Percentiles rank a stretch among this genome's conserved stretches.
Evolutionary conservation across 345 rosid species (phyloP).

Genomic region (Acer yangbiense): DNA sequence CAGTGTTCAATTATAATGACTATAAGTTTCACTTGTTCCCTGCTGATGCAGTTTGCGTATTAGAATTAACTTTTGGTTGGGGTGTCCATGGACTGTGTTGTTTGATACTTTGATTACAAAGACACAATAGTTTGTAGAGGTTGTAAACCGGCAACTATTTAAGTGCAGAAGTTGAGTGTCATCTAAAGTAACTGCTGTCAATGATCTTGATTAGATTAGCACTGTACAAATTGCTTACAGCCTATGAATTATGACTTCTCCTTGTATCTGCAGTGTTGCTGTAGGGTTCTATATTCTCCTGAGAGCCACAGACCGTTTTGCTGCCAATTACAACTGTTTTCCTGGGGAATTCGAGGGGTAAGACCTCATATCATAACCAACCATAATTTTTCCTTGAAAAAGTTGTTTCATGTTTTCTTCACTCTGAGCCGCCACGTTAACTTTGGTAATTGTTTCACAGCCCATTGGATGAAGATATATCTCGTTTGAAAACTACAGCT

Average conservation of each 20-base stretch:
- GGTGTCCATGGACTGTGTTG: neutral
- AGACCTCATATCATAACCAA: conserved; percentile 16
- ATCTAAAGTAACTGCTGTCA: neutral
- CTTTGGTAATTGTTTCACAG: conserved; percentile 35
- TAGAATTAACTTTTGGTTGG: neutral
- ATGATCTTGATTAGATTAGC: neutral
- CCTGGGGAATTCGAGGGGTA: conserved; percentile 98
- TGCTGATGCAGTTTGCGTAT: neutral
- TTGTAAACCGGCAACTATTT: neutral
- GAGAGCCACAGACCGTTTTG: conserved; percentile 84
- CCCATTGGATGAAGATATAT: conserved; percentile 87
- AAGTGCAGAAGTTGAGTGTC: neutral
- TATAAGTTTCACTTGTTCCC: neutral
- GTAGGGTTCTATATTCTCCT: conserved; percentile 84
- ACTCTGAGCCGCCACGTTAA: conserved; percentile 5
- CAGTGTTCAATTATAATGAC: neutral
- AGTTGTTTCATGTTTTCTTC: too few species aligned
- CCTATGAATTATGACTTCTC: neutral
- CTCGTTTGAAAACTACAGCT: conserved; percentile 74
- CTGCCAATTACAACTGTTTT: conserved; percentile 85
- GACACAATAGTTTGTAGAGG: too few species aligned
- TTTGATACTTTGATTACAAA: neutral
- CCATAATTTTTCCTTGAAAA: neutral
- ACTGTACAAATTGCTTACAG: conserved; percentile 1
- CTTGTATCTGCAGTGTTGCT: conserved; percentile 54